Percentiles rank a stretch among this genome's conserved stretches.
Conservation (phyloP, 176 grass and related monocot genomes). For the Miscanthus lutarioriparius region DNA sequence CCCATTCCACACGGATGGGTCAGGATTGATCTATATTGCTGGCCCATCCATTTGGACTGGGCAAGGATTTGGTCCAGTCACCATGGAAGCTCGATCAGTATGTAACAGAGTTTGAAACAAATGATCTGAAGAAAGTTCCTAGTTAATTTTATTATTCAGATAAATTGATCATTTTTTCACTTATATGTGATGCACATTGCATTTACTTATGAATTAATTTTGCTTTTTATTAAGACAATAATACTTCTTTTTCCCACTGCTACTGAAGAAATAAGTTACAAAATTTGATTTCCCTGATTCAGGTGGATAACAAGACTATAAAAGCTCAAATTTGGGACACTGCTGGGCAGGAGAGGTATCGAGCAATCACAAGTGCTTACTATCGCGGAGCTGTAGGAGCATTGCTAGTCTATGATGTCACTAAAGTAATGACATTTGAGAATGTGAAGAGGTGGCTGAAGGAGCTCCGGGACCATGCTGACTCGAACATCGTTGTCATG, state of each 20-base stretch:
- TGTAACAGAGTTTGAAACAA: neutral
- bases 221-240: neutral
- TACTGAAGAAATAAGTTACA: neutral
- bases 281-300: neutral
- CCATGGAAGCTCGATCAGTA: neutral
- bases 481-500: slow-evolving; percentile 50
- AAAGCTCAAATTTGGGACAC: slow-evolving; percentile 40
- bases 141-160: neutral
- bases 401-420: slow-evolving; percentile 51
- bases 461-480: slow-evolving; percentile 49
- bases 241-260: neutral
- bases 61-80: neutral
- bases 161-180: neutral
- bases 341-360: slow-evolving; percentile 38
- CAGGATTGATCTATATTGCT: neutral
- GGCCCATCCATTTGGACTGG: neutral
- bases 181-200: neutral
- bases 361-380: slow-evolving; percentile 52
- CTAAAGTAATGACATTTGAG: slow-evolving; percentile 40
- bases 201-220: neutral
- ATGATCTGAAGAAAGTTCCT: neutral
- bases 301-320: slow-evolving; percentile 23
- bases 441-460: slow-evolving; percentile 51
- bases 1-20: neutral
- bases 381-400: slow-evolving; percentile 51